These are phyloP conservation scores for Chalciporus piperatus DNA, from an alignment of 768 basidiomycete genomes.

Conservation along the genomic window DNA sequence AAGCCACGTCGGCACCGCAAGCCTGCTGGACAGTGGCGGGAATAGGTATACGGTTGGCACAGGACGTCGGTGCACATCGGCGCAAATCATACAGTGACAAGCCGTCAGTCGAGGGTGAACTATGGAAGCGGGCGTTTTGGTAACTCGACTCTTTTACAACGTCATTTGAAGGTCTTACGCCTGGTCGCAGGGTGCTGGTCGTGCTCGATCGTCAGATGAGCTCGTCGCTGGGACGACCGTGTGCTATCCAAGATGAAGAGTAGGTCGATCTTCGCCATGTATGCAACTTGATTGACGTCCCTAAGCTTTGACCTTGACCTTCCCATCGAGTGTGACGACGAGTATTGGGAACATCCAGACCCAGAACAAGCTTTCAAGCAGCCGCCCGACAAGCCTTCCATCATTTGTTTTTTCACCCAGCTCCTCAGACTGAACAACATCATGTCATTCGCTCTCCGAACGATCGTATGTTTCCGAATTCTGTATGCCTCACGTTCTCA, in stretches of 20 bases:
- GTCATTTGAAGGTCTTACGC: not conserved
- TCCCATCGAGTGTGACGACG: constrained; percentile 67
- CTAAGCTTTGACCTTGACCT: constrained; percentile 58
- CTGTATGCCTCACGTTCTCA: not conserved
- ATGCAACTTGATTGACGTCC: not conserved
- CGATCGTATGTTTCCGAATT: constrained; percentile 43
- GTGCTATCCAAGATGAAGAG: constrained; percentile 71
- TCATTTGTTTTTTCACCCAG: constrained; percentile 50
- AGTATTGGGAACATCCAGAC: constrained; percentile 57
- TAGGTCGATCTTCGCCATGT: constrained; percentile 30
- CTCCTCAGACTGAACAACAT: constrained; percentile 61
- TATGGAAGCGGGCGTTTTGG: constrained; percentile 60
- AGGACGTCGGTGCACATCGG: constrained; percentile 59
- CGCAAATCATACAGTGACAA: constrained; percentile 30
- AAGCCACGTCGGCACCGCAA: constrained; percentile 58
- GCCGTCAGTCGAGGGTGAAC: constrained; percentile 49
- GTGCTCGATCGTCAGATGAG: constrained; percentile 33
- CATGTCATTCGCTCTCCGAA: constrained; percentile 57
- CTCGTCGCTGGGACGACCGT: constrained; percentile 60
- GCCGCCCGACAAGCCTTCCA: constrained; percentile 56
- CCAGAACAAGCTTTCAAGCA: constrained; percentile 55
- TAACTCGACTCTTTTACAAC: not conserved
- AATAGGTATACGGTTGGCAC: constrained; percentile 52
- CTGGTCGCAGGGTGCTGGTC: constrained; percentile 27
- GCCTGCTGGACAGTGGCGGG: constrained; percentile 69